These are phyloP conservation scores for Ceratocystis variospora DNA, from an alignment of 2,329 filamentous ascomycete genomes.

Conservation along the genomic window DNA sequence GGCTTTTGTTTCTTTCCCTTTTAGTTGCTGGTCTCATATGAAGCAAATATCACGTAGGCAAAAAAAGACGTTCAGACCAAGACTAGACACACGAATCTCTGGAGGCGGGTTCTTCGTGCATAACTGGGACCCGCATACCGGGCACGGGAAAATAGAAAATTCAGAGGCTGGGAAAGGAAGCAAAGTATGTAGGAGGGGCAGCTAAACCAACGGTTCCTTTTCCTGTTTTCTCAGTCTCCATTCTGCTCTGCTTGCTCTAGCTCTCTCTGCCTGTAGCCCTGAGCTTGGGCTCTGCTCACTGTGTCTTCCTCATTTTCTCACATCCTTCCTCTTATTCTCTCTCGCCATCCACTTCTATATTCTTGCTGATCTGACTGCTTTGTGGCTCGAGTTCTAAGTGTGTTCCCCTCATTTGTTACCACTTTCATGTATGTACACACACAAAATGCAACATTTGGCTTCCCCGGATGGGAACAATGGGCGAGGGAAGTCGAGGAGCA, in stretches of 20 bases:
- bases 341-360: not conserved
- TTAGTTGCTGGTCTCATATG: not conserved
- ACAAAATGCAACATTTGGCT: not conserved
- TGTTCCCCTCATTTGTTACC: not conserved
- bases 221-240: slow-evolving; percentile 6
- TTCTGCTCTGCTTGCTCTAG: not conserved
- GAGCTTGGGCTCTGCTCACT: not conserved
- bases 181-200: not conserved
- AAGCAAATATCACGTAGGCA: not conserved
- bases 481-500: not conserved
- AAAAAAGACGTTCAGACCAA: not conserved
- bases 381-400: not conserved
- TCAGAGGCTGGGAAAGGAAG: slow-evolving; percentile 7
- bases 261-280: not conserved
- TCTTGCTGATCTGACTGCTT: not conserved
- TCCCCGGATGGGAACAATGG: not conserved
- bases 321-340: not conserved
- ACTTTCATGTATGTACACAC: not conserved
- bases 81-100: not conserved
- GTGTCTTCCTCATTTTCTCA: not conserved
- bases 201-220: not conserved
- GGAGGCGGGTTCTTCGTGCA: not conserved
- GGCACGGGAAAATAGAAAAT: not conserved
- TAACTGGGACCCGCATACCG: not conserved
- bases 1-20: not conserved